Evolutionary conservation across 441 rosid species (phyloP), one percentile per base, ranked within the genome.

Genomic region (Codiaeum variegatum): DNA sequence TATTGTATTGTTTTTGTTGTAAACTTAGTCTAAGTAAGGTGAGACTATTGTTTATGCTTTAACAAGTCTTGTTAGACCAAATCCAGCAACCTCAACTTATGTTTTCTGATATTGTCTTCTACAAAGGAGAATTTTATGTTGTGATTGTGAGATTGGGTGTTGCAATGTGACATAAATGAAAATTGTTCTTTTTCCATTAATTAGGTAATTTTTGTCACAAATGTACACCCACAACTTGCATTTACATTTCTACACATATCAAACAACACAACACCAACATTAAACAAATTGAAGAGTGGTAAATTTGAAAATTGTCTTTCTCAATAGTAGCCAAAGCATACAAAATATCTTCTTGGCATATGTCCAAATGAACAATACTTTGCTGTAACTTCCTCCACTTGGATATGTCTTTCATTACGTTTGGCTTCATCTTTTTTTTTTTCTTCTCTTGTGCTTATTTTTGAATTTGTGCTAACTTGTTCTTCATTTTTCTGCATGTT

Each of bases 371-470:
- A 76, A 4, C 83, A 81, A 78, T 65, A 88, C 63, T 74, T 88
- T 0, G 61, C 73, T 38, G 87, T 86, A 2, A 77, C 74, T 76
- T 89, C 91, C 74, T 78, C 82, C 19, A 85, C 68, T 72, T 83
- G 78, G 21, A 75, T 74, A 71, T 65, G 23, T 1, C 82, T 79
- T 73, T 84, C 84, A 0, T 80, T 80, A 65, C 79, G 54, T 49
- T 73, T 78, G 6, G 83, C 86, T 71, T 85, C 81, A 29, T 81
- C 26, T 13, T 31, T 54, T 6, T 78, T 85, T 79, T 80, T 84
- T 80, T 76, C n/a, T n/a, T 88, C 69, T 80, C 85, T 58, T 88
- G 88, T 0, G 89, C 85, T 58, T 49, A 70, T 79, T 36, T 86
- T 44, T 80, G 86, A 26, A 85, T 63, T 54, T 84, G 83, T 1